Evolutionary conservation across 2,329 filamentous ascomycete genomes (phyloP).

Genomic region (Hawksworthiomyces lignivorus): DNA sequence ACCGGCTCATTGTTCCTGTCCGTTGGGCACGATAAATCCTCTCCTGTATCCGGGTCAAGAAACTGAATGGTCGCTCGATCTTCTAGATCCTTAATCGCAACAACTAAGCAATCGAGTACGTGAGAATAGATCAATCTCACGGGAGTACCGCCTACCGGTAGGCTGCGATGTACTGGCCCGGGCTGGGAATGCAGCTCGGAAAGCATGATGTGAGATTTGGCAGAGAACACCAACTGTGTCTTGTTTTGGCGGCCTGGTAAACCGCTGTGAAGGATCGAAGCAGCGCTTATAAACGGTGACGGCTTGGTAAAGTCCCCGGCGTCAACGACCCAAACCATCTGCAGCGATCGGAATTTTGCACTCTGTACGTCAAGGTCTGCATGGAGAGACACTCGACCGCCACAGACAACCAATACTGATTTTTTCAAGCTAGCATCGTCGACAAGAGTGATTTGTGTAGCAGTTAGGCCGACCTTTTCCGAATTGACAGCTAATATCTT

Average conservation of each 20-base stretch:
- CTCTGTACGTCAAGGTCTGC: conserved; percentile 25
- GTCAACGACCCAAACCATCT: conserved; percentile 45
- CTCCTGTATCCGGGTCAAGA: conserved; percentile 47
- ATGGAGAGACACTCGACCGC: conserved; percentile 37
- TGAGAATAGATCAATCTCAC: conserved; percentile 48
- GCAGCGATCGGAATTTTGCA: conserved; percentile 31
- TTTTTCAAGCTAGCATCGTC: conserved; percentile 10
- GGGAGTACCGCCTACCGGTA: conserved; percentile 41
- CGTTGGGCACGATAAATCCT: conserved; percentile 38
- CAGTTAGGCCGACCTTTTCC: conserved; percentile 19
- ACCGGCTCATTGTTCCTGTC: conserved; percentile 33
- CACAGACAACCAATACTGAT: conserved; percentile 40
- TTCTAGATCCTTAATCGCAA: conserved; percentile 36
- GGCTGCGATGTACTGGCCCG: conserved; percentile 41
- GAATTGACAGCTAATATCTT: conserved; percentile 17
- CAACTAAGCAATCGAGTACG: conserved; percentile 43
- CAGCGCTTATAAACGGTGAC: conserved; percentile 41
- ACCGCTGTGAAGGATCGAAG: conserved; percentile 33
- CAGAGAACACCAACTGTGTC: conserved; percentile 40
- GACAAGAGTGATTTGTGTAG: conserved; percentile 17
- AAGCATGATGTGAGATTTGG: conserved; percentile 43
- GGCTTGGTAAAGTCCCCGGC: conserved; percentile 35
- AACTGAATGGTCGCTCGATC: conserved; percentile 45
- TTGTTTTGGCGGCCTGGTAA: conserved; percentile 32
- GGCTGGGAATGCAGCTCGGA: conserved; percentile 40